Conservation (phyloP, 768 basidiomycete genomes). For the Gymnopilus dilepis region DNA sequence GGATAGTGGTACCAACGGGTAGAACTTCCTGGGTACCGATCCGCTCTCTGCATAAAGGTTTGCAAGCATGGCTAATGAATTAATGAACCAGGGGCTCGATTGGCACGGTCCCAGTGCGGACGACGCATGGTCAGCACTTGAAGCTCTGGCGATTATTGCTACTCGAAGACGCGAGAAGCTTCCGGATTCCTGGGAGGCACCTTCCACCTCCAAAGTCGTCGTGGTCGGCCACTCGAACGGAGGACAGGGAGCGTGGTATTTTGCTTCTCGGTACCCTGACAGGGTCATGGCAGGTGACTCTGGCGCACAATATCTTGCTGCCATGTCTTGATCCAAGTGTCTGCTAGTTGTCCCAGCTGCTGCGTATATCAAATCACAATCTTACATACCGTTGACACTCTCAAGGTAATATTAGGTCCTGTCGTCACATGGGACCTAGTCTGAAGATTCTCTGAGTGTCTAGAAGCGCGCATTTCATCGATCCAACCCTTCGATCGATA, state of each 20-base stretch:
- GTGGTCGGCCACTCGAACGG: slow-evolving; percentile 94
- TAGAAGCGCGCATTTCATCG: slow-evolving; percentile 67
- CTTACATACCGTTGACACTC: slow-evolving; percentile 77
- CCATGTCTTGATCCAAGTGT: slow-evolving; percentile 47
- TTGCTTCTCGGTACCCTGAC: slow-evolving; percentile 80
- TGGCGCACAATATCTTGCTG: neutral
- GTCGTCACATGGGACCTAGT: neutral
- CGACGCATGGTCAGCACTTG: slow-evolving; percentile 71
- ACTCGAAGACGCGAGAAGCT: slow-evolving; percentile 38
- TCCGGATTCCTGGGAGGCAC: slow-evolving; percentile 29
- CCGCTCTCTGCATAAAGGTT: neutral
- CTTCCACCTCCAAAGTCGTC: slow-evolving; percentile 48
- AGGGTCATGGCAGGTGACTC: slow-evolving; percentile 62
- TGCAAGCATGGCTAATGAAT: neutral
- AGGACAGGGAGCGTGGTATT: slow-evolving; percentile 88
- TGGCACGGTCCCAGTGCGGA: slow-evolving; percentile 87
- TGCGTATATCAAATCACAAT: slow-evolving; percentile 86
- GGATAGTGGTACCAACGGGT: slow-evolving; percentile 86
- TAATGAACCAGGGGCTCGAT: slow-evolving; percentile 71
- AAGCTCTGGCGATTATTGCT: slow-evolving; percentile 58
- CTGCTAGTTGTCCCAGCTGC: slow-evolving; percentile 76
- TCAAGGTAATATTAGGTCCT: slow-evolving; percentile 48
- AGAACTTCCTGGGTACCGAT: slow-evolving; percentile 75
- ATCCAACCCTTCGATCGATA: slow-evolving; percentile 74
- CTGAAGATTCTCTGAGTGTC: neutral